Evolutionary conservation across 2,329 filamentous ascomycete genomes (phyloP).

Genomic region (Ceratocystis colombiana): DNA sequence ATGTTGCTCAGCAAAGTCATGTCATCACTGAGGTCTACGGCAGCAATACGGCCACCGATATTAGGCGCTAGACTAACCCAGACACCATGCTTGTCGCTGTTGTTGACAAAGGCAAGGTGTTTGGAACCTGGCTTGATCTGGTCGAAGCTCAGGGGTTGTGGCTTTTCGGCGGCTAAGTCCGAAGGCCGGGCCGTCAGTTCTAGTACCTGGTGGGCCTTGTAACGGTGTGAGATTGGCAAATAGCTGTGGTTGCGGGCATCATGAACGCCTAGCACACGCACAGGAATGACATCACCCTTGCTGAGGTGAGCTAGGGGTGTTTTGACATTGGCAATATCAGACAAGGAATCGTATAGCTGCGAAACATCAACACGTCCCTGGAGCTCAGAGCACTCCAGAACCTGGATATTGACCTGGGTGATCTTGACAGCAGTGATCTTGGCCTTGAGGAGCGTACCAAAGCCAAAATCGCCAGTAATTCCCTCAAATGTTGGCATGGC

Average conservation of each 20-base stretch:
- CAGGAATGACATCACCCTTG: conserved; percentile 58
- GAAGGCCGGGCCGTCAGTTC: conserved; percentile 76
- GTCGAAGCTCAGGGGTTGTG: conserved; percentile 54
- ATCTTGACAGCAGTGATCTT: conserved; percentile 75
- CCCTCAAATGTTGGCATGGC: conserved; percentile 22
- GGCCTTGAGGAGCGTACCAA: conserved; percentile 66
- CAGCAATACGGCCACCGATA: conserved; percentile 70
- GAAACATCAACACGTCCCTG: conserved; percentile 91
- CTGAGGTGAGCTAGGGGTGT: conserved; percentile 54
- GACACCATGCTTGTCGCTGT: conserved; percentile 64
- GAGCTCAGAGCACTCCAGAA: conserved; percentile 62
- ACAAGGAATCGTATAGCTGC: conserved; percentile 79
- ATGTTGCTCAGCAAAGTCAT: conserved; percentile 67
- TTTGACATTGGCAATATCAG: conserved; percentile 74
- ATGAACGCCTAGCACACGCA: conserved; percentile 75
- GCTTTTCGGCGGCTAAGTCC: conserved; percentile 42
- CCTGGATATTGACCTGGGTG: conserved; percentile 82
- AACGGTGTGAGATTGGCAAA: conserved; percentile 78
- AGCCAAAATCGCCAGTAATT: conserved; percentile 57
- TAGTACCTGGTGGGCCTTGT: conserved; percentile 68
- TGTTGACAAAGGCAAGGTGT: conserved; percentile 83
- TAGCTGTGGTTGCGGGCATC: conserved; percentile 86
- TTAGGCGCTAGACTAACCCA: conserved; percentile 89
- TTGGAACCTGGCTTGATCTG: conserved; percentile 61
- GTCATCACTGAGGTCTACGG: conserved; percentile 80